A percentile compares a stretch with the other conserved stretches of the same genome.
Conservation (phyloP, 192 early-diverging fungal species). For the Coemansia sp. region DNA sequence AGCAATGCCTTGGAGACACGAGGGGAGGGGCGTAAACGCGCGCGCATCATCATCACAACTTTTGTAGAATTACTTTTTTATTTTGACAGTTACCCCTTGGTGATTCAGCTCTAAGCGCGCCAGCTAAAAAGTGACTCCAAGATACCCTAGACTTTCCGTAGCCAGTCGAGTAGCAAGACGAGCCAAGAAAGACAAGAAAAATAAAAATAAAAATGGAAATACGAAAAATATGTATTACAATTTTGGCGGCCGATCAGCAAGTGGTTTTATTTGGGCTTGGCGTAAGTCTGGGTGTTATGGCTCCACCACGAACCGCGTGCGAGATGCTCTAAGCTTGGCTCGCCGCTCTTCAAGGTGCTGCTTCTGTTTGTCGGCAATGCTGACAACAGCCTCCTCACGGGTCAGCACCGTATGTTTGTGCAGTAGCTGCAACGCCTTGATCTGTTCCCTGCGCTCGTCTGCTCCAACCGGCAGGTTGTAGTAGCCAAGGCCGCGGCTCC, state of each 20-base stretch:
- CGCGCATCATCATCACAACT: too few relatives aligned
- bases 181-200: neutral
- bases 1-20: neutral
- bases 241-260: too few relatives aligned
- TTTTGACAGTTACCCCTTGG: constrained; percentile 4
- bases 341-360: constrained; percentile 12
- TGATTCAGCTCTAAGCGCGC: neutral
- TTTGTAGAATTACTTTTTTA: neutral
- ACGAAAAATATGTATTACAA: neutral
- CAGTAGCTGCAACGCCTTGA: constrained; percentile 11
- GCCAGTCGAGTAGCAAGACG: neutral
- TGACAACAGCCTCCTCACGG: constrained; percentile 10
- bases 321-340: constrained; percentile 1
- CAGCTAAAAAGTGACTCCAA: neutral
- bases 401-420: constrained; percentile 14
- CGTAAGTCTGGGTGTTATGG: too few relatives aligned
- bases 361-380: constrained; percentile 16
- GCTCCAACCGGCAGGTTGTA: constrained; percentile 20
- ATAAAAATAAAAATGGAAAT: neutral
- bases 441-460: constrained; percentile 25
- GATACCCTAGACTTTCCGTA: neutral
- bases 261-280: too few relatives aligned
- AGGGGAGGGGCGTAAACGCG: neutral
- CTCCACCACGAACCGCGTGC: neutral
- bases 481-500: constrained; percentile 17